These are phyloP conservation scores for Cochlearia excelsa DNA, from an alignment of 345 rosid genomes.

Conservation along the genomic window DNA sequence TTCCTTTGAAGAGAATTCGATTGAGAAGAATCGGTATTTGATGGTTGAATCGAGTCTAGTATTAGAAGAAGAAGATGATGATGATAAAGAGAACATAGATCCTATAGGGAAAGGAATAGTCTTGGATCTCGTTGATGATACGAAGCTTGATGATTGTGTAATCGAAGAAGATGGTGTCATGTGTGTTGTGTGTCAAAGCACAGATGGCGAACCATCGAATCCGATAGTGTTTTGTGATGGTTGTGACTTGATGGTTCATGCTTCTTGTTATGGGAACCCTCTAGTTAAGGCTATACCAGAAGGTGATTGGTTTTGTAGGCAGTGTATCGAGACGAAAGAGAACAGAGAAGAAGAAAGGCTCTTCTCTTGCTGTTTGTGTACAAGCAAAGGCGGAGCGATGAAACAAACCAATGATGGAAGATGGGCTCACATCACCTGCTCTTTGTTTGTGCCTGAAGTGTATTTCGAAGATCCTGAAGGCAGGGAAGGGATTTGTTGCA, in stretches of 20 bases:
- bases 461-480: slow-evolving; percentile 84
- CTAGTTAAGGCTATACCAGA: slow-evolving; percentile 63
- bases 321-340: slow-evolving; percentile 39
- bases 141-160: background rate
- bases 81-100: slow-evolving; percentile 30
- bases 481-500: slow-evolving; percentile 68
- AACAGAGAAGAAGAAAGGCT: slow-evolving; percentile 1
- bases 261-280: slow-evolving; percentile 83
- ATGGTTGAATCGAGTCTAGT: slow-evolving; percentile 26
- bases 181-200: slow-evolving; percentile 84
- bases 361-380: slow-evolving; percentile 64
- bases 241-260: slow-evolving; percentile 90
- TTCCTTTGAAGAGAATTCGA: slow-evolving; percentile 24
- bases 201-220: slow-evolving; percentile 86
- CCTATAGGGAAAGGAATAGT: slow-evolving; percentile 15
- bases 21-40: background rate
- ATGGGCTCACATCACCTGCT: slow-evolving; percentile 86
- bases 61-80: slow-evolving; percentile 10
- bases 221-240: slow-evolving; percentile 97
- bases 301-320: slow-evolving; percentile 81
- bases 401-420: slow-evolving; percentile 52
- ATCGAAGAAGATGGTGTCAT: slow-evolving; percentile 74
- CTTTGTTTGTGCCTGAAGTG: slow-evolving; percentile 79
- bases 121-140: background rate
- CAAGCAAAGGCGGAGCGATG: slow-evolving; percentile 56